Evolutionary conservation across 108 stramenopile species (phyloP).

Genomic region (Cyclostephanos tholiformis): DNA sequence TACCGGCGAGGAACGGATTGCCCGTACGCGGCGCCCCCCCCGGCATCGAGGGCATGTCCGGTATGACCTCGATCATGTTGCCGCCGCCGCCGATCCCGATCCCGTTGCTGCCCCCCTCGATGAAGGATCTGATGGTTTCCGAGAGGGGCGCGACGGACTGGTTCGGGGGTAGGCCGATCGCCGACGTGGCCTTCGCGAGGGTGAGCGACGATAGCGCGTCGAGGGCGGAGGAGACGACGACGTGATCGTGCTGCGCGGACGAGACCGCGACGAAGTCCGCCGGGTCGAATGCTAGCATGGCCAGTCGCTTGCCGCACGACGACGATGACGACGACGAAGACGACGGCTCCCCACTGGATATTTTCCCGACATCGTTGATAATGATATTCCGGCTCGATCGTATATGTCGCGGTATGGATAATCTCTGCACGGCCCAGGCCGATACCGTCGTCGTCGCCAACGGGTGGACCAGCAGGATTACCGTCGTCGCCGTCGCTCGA

Average conservation of each 20-base stretch:
- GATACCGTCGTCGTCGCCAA: conserved; percentile 9
- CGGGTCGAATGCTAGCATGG: conserved; percentile 22
- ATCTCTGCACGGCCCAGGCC: neutral
- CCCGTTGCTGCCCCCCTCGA: conserved; percentile 4
- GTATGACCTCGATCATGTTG: conserved; percentile 35
- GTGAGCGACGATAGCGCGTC: conserved; percentile 31
- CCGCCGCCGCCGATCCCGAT: neutral
- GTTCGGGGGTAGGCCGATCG: conserved; percentile 9
- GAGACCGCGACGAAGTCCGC: conserved; percentile 13
- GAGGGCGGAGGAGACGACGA: conserved; percentile 1
- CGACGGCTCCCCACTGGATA: neutral
- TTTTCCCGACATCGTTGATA: neutral
- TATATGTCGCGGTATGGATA: conserved; percentile 9
- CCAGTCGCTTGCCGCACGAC: neutral
- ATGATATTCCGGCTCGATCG: neutral
- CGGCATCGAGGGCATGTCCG: conserved; percentile 40
- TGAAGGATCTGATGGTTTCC: conserved; percentile 42
- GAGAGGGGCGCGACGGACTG: conserved; percentile 28
- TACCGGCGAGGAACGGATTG: conserved; percentile 41
- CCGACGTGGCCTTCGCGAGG: conserved; percentile 10
- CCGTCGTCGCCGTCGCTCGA: conserved; percentile 8
- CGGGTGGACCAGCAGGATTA: conserved; percentile 21
- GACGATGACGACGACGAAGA: neutral
- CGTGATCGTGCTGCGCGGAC: neutral
- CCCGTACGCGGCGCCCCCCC: conserved; percentile 39